phyloP scores from a whole-genome alignment of 108 stramenopile species.

The Skeletonema marinoi region DNA sequence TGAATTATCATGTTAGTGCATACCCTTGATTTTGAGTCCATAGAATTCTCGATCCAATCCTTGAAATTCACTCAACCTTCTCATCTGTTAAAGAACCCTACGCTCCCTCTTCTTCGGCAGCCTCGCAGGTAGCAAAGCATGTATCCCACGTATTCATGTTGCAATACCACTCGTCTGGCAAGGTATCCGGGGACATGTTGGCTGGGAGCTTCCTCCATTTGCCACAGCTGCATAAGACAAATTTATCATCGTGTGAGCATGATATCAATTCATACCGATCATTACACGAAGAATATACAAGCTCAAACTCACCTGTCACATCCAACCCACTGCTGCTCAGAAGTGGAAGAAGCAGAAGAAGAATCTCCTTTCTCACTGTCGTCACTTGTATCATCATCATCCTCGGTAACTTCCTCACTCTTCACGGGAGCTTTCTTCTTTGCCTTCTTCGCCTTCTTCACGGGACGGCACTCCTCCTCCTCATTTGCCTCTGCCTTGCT shows the following conservation, averaged over 20 bases:
- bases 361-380: background rate
- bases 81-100: background rate
- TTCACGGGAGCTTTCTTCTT: conserved; percentile 1
- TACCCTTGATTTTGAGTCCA: background rate
- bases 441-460: background rate
- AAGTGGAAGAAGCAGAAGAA: background rate
- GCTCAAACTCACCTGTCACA: background rate
- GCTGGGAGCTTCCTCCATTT: conserved; percentile 9
- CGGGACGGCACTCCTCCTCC: background rate
- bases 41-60: background rate
- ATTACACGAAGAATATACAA: background rate
- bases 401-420: background rate
- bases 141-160: conserved; percentile 5
- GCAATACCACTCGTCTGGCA: conserved; percentile 4
- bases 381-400: background rate
- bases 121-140: conserved; percentile 3
- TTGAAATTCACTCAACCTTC: background rate
- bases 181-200: background rate
- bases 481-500: background rate
- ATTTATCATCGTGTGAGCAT: background rate
- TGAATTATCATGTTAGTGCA: no score
- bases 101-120: conserved; percentile 5
- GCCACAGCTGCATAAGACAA: background rate
- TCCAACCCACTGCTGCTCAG: conserved; percentile 13
- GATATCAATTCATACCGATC: background rate